These are phyloP conservation scores for Rhizophora apiculata DNA, from an alignment of 345 rosid genomes.

Conservation along the genomic window DNA sequence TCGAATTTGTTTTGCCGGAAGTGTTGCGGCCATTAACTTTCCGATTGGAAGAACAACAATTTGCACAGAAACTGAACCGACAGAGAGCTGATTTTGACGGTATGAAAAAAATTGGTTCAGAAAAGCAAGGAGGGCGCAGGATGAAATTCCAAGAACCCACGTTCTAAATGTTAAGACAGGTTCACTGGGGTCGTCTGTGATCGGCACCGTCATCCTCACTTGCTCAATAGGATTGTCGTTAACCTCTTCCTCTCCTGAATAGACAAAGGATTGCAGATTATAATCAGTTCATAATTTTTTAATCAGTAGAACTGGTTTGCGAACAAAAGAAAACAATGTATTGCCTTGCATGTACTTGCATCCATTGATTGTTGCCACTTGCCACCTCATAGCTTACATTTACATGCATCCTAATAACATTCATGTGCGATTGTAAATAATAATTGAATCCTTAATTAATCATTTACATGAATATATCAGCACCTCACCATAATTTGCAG, in stretches of 20 bases:
- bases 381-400: no score
- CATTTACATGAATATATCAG: no score
- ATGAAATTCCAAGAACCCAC: conserved; percentile 41
- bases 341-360: no score
- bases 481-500: no score
- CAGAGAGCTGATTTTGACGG: conserved; percentile 28
- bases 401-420: no score
- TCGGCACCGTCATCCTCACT: conserved; percentile 41
- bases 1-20: conserved; percentile 18
- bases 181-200: conserved; percentile 37
- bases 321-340: no score
- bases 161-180: conserved; percentile 42
- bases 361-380: no score
- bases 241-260: conserved; percentile 20
- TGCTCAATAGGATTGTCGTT: conserved; percentile 31
- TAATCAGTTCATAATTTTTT: no score
- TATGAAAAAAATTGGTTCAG: conserved; percentile 39
- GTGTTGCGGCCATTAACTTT: conserved; percentile 39
- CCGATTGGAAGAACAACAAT: conserved; percentile 45
- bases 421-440: no score
- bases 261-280: background rate
- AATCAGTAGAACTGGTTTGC: no score
- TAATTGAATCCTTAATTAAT: no score
- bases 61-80: conserved; percentile 35
- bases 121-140: conserved; percentile 35